Evolutionary conservation across 306 rosid species (phyloP).

Genomic region (Hippophae rhamnoides): DNA sequence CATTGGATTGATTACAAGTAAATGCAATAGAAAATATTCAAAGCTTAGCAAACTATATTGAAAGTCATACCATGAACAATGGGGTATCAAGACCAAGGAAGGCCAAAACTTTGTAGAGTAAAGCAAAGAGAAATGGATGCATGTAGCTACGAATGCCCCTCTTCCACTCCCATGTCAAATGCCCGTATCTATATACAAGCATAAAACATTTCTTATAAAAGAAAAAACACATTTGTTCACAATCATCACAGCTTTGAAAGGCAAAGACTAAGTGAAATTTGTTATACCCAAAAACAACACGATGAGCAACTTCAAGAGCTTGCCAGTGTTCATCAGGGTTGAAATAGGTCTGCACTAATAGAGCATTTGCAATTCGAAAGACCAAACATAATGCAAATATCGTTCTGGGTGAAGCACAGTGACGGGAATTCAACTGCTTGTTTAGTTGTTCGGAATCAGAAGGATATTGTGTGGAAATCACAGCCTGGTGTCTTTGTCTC

Average conservation of each 20-base stretch:
- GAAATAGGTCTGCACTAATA: conserved; percentile 72
- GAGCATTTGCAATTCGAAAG: conserved; percentile 65
- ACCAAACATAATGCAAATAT: conserved; percentile 45
- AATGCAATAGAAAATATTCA: background rate
- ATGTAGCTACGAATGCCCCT: conserved; percentile 76
- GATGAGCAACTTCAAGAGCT: conserved; percentile 88
- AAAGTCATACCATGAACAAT: conserved; percentile 59
- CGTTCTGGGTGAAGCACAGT: conserved; percentile 24
- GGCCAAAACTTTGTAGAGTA: conserved; percentile 56
- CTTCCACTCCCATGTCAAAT: conserved; percentile 96
- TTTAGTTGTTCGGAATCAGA: conserved; percentile 16
- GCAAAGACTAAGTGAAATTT: no score
- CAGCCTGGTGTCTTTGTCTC: conserved; percentile 39
- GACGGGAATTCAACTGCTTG: conserved; percentile 3
- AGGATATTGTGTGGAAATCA: conserved; percentile 12
- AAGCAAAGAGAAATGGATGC: conserved; percentile 76
- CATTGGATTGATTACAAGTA: no score
- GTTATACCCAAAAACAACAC: conserved; percentile 59
- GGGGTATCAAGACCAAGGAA: conserved; percentile 59
- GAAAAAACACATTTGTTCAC: background rate
- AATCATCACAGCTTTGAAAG: background rate
- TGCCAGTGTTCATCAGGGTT: conserved; percentile 99
- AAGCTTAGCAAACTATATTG: background rate
- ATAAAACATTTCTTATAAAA: conserved; percentile 7
- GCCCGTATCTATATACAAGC: conserved; percentile 54